phyloP scores from a whole-genome alignment of 192 early-diverging fungal species.

The Entomortierella lignicola region DNA sequence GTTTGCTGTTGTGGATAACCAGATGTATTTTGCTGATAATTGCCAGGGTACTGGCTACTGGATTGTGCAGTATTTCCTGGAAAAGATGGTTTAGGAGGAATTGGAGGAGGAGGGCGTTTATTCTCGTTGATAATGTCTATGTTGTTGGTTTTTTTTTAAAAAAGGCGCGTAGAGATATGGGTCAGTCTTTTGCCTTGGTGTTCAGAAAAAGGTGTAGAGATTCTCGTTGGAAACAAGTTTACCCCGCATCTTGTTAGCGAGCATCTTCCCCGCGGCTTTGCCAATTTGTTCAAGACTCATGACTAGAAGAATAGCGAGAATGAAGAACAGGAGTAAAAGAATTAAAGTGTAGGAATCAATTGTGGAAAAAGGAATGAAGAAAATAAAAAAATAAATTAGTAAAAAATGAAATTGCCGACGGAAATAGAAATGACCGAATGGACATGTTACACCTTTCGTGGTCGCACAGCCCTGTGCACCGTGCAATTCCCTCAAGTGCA shows the following conservation, averaged over 20 bases:
- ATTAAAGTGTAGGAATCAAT: conserved; percentile 5
- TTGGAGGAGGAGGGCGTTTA: background rate
- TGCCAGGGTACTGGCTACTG: background rate
- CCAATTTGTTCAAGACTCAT: conserved; percentile 51
- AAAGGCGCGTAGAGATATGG: background rate
- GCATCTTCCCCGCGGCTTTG: conserved; percentile 26
- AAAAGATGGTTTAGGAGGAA: background rate
- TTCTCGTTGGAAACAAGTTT: conserved; percentile 10
- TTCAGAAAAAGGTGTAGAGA: background rate
- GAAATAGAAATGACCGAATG: no score
- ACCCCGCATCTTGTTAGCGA: conserved; percentile 36
- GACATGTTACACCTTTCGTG: no score
- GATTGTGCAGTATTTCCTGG: background rate
- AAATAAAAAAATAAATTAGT: no score
- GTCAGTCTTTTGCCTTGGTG: background rate
- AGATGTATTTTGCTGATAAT: background rate
- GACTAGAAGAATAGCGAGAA: conserved; percentile 18
- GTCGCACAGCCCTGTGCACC: no score
- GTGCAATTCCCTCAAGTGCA: no score
- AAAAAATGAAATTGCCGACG: no score
- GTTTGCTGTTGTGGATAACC: background rate
- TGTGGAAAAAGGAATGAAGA: background rate
- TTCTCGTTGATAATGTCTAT: background rate
- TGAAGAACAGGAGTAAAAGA: conserved; percentile 25
- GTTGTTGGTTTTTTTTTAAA: no score